Evolutionary conservation across 495 filamentous ascomycete genomes (phyloP), one percentile per base, ranked within the genome.

Genomic region (Penicillium herquei): DNA sequence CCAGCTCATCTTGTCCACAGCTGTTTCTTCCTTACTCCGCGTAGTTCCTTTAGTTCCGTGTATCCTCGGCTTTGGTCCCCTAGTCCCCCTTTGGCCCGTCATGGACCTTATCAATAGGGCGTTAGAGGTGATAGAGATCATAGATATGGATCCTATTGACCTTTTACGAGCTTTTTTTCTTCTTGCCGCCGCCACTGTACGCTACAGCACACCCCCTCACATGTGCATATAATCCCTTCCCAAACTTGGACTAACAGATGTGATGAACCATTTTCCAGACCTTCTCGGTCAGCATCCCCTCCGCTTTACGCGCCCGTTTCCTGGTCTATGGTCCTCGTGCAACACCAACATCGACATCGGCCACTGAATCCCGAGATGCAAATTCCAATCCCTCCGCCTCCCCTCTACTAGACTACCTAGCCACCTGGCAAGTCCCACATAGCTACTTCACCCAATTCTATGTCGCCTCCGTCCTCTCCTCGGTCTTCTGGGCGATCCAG

Each of bases 391-490:
- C 41, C 31, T 43, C 58, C 39, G 58, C 39, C 33, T 52, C 56
- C 7, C 77, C 21, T 26, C 21, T 26, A 26, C 4, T 88, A 34
- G 86, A 88, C 62, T 62, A 57, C 49, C 54, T 85, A 10, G 77
- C 82, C 37, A 70, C 68, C 40, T 64, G 80, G 61, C 75, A 71
- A 64, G 88, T 98, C 10, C 92, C 95, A 3, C 94, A 97, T 68
- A 74, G 79, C 49, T 98, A 86, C 79, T 98, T 98, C 72, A 79
- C 73, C 7, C 87, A 92, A 52, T 98, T 96, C 71, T 98, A 98
- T 64, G 64, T 90, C 34, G 65, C 83, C 17, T 95, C 88, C 0
- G 60, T 93, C 2, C 59, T 74, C 6, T 87, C 84, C 40, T 92
- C 87, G 1, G 51, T 86, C 3, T 90, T 96, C 70, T 97, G 94